These are phyloP conservation scores for Yamadazyma atmosphaerica DNA, from an alignment of 1,139 yeast species.

Conservation along the genomic window DNA sequence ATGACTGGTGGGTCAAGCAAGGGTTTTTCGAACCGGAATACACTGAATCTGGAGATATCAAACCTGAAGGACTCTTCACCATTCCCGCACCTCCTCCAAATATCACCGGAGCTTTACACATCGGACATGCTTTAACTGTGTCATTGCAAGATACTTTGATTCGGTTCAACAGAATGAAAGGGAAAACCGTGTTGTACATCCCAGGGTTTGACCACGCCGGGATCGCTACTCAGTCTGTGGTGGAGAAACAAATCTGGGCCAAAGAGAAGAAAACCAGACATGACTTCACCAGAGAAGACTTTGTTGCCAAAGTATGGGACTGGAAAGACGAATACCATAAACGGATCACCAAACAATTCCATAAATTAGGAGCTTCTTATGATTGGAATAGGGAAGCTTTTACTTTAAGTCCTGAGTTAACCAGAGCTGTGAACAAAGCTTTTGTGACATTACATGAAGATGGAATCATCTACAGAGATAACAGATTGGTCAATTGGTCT, in stretches of 20 bases:
- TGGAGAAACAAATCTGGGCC: constrained; percentile 93
- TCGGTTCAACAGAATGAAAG: constrained; percentile 96
- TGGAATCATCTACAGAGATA: constrained; percentile 92
- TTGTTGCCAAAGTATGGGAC: constrained; percentile 89
- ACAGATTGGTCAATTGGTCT: constrained; percentile 95
- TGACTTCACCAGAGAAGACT: constrained; percentile 91
- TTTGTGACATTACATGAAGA: constrained; percentile 91
- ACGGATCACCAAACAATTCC: constrained; percentile 81
- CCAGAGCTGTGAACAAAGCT: constrained; percentile 85
- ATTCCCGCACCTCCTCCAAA: constrained; percentile 99
- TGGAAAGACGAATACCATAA: constrained; percentile 96
- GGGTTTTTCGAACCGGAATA: constrained; percentile 89
- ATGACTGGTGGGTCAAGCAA: constrained; percentile 92
- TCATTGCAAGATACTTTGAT: constrained; percentile 92
- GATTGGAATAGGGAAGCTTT: constrained; percentile 96
- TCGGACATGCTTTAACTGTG: constrained; percentile 96
- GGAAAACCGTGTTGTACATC: constrained; percentile 86
- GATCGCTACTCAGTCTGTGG: constrained; percentile 98
- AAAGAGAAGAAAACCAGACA: constrained; percentile 88
- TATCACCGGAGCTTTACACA: constrained; percentile 97
- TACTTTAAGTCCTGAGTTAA: constrained; percentile 78
- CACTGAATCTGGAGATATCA: constrained; percentile 67
- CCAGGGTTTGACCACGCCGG: constrained; percentile 99
- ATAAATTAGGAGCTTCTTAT: constrained; percentile 91
- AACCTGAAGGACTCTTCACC: constrained; percentile 81